Conservation (phyloP, 1,139 yeast species). For the Taphrina deformans region DNA sequence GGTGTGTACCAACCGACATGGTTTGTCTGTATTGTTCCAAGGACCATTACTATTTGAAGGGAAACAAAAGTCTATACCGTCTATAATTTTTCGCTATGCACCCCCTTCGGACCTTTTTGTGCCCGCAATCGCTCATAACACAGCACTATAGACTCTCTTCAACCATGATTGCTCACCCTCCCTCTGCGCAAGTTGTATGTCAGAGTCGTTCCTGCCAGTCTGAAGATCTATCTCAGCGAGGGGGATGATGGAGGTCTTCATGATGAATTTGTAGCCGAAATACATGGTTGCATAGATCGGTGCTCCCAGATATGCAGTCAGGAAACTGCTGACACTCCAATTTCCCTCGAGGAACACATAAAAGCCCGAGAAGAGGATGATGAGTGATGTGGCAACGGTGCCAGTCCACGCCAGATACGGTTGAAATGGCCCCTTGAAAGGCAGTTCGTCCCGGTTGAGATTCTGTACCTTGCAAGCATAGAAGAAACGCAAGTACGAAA, state of each 20-base stretch:
- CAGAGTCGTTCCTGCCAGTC: constrained; percentile 32
- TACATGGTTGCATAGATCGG: constrained; percentile 54
- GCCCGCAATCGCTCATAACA: no score
- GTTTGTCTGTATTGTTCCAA: no score
- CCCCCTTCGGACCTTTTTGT: no score
- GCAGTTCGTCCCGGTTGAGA: constrained; percentile 36
- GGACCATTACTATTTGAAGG: no score
- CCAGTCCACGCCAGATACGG: constrained; percentile 56
- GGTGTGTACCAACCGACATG: no score
- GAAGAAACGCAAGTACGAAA: constrained; percentile 43
- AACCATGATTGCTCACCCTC: background rate
- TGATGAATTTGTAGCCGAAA: constrained; percentile 55
- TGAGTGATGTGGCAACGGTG: constrained; percentile 54
- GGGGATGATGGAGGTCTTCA: constrained; percentile 35
- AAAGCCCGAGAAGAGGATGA: constrained; percentile 69
- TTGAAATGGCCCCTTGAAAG: constrained; percentile 55
- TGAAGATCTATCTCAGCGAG: constrained; percentile 36
- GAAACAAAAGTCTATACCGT: no score
- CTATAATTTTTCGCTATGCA: no score
- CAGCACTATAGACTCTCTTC: background rate
- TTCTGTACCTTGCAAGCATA: constrained; percentile 38
- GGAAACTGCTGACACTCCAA: constrained; percentile 63
- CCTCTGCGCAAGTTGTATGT: background rate
- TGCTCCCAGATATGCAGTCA: constrained; percentile 57
- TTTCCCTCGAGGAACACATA: constrained; percentile 60